Base-by-base conservation (phyloP, 768 basidiomycete genomes). In the Leccinum obscurum region DNA sequence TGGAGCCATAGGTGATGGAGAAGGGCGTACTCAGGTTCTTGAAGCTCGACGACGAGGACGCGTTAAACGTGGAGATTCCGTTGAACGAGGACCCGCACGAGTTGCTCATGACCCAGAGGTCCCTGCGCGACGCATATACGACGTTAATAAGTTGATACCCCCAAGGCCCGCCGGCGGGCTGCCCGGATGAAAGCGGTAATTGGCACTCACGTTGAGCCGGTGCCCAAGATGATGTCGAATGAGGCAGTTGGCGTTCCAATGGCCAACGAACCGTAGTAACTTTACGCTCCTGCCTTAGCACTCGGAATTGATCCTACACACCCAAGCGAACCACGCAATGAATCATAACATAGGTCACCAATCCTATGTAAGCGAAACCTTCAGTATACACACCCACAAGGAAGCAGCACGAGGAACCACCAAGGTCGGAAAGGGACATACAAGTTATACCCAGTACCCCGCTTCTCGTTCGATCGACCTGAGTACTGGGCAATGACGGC, bases 321-420 rank as follows among this genome's bases (percentile, higher is more conserved):
- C 14, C 8, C 13, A 8, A 26, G 26, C 10, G 20, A 10, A 55
- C 4, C 24, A 66, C 78, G 54, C 66, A 85, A 28, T 13, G 88
- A 86, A 72, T 92, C 90, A 14, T 77, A 71, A 41, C 80, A 79
- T 72, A 91, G 87, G 66, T 89, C 85, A 17, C 81, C 78, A 17
- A 90, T 71, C 54, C 89, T 91, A 63, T 14, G 34, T 35, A 39
- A 44, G n/a, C 11, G 28, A 6, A 11, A 14, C 26, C 8, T 39
- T 68, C 24, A 69, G 60, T 24, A 46, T 22, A 17, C 6, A 22
- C 7, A 4, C 24, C 22, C 9, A 17, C 14, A 50, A 50, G 15
- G 3, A 26, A 50, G 6, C 48, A 26, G 13, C 26, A 26, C 26
- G 26, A 26, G 26, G 26, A 26, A 26, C 26, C 24, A 49, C 9